phyloP scores from a whole-genome alignment of 1,284 basidiomycete genomes.

The Ustilago vetiveriae region DNA sequence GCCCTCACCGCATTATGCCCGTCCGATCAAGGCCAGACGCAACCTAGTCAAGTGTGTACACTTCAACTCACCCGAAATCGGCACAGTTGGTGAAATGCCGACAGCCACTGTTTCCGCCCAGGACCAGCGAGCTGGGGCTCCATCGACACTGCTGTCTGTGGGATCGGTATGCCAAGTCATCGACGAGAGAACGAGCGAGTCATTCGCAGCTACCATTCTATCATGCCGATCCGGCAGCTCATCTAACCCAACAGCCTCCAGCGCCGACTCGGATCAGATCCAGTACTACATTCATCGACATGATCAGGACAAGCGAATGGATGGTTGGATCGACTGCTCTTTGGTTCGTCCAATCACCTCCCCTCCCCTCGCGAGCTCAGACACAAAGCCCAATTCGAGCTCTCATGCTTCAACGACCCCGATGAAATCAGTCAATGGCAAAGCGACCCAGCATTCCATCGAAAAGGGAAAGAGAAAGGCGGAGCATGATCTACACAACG shows the following conservation, averaged over 20 bases:
- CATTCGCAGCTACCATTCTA: constrained; percentile 14
- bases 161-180: constrained; percentile 33
- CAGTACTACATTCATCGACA: constrained; percentile 45
- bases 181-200: constrained; percentile 13
- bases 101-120: constrained; percentile 5
- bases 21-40: too few relatives aligned
- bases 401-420: background rate
- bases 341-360: constrained; percentile 8
- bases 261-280: constrained; percentile 12
- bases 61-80: too few relatives aligned
- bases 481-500: constrained; percentile 18
- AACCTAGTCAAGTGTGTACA: too few relatives aligned
- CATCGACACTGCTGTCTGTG: constrained; percentile 12
- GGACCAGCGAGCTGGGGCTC: constrained; percentile 5
- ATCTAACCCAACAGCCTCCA: constrained; percentile 13
- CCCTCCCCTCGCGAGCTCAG: background rate
- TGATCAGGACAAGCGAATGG: constrained; percentile 46
- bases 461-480: constrained; percentile 40
- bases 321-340: constrained; percentile 39
- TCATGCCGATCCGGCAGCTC: constrained; percentile 33
- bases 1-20: too few relatives aligned
- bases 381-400: background rate
- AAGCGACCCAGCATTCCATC: background rate
- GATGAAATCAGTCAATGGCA: constrained; percentile 9
- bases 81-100: too few relatives aligned